Evolutionary conservation across 164 flowering plant species (phyloP), one percentile per base, ranked within the genome.

Genomic region (Cinnamomum chago): DNA sequence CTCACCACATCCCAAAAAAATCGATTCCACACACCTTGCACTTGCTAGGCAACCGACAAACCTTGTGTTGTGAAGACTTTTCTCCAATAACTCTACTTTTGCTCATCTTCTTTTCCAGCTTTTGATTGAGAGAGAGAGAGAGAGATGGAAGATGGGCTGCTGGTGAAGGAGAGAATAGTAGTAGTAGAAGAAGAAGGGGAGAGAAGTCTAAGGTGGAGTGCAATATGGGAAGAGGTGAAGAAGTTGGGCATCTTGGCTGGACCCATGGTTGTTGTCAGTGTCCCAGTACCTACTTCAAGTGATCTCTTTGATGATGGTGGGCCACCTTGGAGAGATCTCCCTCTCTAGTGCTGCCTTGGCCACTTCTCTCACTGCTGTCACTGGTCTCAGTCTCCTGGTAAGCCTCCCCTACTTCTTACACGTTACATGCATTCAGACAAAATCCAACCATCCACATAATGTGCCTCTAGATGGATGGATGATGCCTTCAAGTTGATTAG

Each of bases 251-350:
- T 24, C 20, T 22, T 87, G 40, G 86, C 88, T 3, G 86, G 81
- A 50, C 90, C 90, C 0, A 83, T 85, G 87, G 82, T 84, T 7
- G 81, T 74, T 0, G 86, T 84, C 13, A 10, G 25, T 83, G 5
- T 78, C 82, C 35, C 86, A 81, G 70, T 84, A 72, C 68, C 69
- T 81, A 22, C 25, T 82, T 66, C 85, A 82, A 50, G 79, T 84
- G 22, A 74, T 85, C 2, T 85, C 88, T 1, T 70, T 81, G 52
- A 88, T 86, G 87, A 83, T 88, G 84, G 89, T 88, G n/a, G 91
- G 91, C 20, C 91, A 88, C 70, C 81, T 86, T 2, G 85, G 89
- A 35, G 83, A 84, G 77, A 87, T 86, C 17, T 50, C 85, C 58
- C 87, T 88, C 68, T 86, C 91, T 50, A 82, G 89, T 72, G 72